A percentile compares a stretch with the other conserved stretches of the same genome.
phyloP scores from a whole-genome alignment of 2,329 filamentous ascomycete species.

The Leptographium flavum region DNA sequence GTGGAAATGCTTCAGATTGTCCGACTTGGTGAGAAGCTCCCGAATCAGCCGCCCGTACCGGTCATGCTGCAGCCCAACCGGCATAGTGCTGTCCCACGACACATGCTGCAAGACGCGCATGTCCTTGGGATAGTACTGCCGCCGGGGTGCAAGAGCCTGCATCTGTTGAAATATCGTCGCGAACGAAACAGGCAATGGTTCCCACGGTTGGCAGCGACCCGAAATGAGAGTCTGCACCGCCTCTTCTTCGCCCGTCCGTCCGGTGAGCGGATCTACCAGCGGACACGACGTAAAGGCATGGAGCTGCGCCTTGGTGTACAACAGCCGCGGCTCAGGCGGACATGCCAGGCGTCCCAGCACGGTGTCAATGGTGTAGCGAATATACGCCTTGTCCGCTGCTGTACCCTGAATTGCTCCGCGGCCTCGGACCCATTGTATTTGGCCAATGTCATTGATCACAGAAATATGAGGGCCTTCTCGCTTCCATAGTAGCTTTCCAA shows the following conservation, averaged over 20 bases:
- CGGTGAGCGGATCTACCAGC: conserved; percentile 42
- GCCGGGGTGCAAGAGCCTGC: conserved; percentile 15
- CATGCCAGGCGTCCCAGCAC: conserved; percentile 42
- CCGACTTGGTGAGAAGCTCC: conserved; percentile 18
- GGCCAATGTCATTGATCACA: conserved; percentile 15
- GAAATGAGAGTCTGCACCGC: conserved; percentile 34
- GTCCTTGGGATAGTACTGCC: conserved; percentile 23
- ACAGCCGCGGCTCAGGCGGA: conserved; percentile 36
- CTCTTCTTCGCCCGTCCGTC: conserved; percentile 47
- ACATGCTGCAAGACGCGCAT: conserved; percentile 21
- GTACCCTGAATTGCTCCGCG: background rate
- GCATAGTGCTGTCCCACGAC: conserved; percentile 18
- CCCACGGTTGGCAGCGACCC: conserved; percentile 35
- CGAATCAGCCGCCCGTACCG: conserved; percentile 17
- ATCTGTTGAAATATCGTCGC: conserved; percentile 12
- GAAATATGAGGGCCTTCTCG: conserved; percentile 26
- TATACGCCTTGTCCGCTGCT: conserved; percentile 23
- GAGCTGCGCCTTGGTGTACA: conserved; percentile 41
- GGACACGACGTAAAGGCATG: conserved; percentile 48
- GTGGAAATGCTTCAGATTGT: conserved; percentile 14
- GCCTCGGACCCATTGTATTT: background rate
- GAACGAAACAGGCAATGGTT: conserved; percentile 11
- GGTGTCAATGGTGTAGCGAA: conserved; percentile 36
- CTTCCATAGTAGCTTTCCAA: conserved; percentile 22
- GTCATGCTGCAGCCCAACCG: conserved; percentile 24